Percentiles rank a stretch among this genome's conserved stretches.
Evolutionary conservation across 495 filamentous ascomycete genomes (phyloP).

Genomic region (Corynascus novoguineensis): DNA sequence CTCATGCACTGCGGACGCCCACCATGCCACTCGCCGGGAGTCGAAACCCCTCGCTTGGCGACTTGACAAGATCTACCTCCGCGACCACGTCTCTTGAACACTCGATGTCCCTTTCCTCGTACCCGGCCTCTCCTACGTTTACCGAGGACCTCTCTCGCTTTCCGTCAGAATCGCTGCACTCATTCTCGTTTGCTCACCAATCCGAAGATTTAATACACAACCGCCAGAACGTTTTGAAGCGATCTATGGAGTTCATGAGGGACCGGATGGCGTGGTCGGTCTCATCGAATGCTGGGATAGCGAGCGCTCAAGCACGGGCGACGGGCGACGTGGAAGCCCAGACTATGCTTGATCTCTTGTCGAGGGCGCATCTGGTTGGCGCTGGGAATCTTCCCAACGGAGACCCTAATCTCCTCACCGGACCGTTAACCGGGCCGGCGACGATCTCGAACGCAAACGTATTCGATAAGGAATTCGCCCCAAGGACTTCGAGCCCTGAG

Average conservation of each 20-base stretch:
- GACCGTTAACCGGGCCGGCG: conserved; percentile 73
- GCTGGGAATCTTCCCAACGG: conserved; percentile 43
- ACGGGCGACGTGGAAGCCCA: conserved; percentile 82
- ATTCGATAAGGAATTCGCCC: conserved; percentile 71
- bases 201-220: conserved; percentile 86
- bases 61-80: conserved; percentile 56
- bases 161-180: conserved; percentile 92
- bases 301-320: conserved; percentile 73
- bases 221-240: conserved; percentile 87
- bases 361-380: conserved; percentile 69
- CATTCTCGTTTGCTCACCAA: conserved; percentile 96
- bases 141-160: conserved; percentile 88
- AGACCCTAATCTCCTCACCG: conserved; percentile 40
- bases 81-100: conserved; percentile 50
- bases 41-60: conserved; percentile 55
- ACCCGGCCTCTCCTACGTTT: conserved; percentile 64
- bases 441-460: conserved; percentile 61
- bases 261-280: conserved; percentile 80
- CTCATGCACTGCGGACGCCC: conserved; percentile 54
- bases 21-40: conserved; percentile 58
- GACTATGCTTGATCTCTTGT: conserved; percentile 81
- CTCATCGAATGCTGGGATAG: conserved; percentile 46
- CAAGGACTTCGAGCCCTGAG: conserved; percentile 50
- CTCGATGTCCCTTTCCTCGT: conserved; percentile 46
- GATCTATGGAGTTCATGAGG: conserved; percentile 95